These are phyloP conservation scores for Phyllosticta paracitricarpa DNA, from an alignment of 2,329 filamentous ascomycete species.

Conservation along the genomic window DNA sequence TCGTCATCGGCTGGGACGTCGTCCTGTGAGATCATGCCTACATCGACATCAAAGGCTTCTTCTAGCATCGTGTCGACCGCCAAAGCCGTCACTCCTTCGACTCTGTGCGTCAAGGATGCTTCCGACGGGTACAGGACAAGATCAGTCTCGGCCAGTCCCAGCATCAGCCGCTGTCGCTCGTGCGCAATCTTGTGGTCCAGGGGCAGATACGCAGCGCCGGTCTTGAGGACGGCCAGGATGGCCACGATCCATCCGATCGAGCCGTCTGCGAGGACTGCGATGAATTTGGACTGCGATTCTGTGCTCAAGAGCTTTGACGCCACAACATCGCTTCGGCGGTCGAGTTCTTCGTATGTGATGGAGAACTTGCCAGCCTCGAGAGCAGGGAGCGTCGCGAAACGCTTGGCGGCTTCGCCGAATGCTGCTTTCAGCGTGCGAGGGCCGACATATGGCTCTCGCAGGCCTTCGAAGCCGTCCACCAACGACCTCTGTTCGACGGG, in stretches of 20 bases:
- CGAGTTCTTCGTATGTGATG: constrained; percentile 6
- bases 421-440: background rate
- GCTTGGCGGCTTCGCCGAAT: background rate
- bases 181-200: constrained; percentile 9
- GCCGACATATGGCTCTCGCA: background rate
- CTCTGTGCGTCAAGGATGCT: background rate
- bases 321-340: background rate
- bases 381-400: background rate
- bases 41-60: background rate
- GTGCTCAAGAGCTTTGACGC: background rate
- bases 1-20: background rate
- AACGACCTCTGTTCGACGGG: background rate
- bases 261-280: constrained; percentile 10
- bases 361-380: background rate
- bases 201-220: constrained; percentile 9
- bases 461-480: background rate
- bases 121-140: background rate
- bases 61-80: background rate
- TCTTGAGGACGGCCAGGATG: constrained; percentile 6
- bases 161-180: constrained; percentile 4
- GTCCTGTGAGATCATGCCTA: background rate
- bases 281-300: background rate
- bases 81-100: background rate
- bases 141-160: background rate
- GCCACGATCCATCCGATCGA: constrained; percentile 10